These are phyloP conservation scores for Daldinia sp. DNA, from an alignment of 2,329 filamentous ascomycete genomes.

Conservation along the genomic window DNA sequence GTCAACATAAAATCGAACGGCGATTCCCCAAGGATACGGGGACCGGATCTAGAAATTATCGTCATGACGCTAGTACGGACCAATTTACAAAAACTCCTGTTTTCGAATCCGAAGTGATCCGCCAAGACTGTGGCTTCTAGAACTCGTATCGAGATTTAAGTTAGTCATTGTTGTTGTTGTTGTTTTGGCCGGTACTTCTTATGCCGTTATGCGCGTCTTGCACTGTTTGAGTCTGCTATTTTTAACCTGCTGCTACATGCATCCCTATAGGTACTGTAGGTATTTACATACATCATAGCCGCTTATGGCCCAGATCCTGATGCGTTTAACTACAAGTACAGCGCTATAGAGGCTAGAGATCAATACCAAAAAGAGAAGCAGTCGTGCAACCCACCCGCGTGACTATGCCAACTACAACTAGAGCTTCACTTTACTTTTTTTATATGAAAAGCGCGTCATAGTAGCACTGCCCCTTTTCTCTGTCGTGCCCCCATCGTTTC, in stretches of 20 bases:
- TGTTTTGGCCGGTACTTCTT: not conserved
- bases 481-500: slow-evolving; percentile 2
- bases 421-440: not conserved
- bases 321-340: slow-evolving; percentile 25
- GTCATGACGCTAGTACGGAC: not conserved
- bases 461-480: slow-evolving; percentile 9
- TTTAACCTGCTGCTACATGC: not conserved
- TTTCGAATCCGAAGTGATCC: not conserved
- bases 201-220: not conserved
- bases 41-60: not conserved
- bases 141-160: not conserved
- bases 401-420: not conserved
- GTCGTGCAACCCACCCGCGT: not conserved
- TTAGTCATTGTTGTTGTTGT: too few relatives aligned
- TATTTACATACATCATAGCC: not conserved
- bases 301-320: not conserved
- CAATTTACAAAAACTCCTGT: not conserved
- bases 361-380: not conserved
- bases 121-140: not conserved
- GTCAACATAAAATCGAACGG: not conserved
- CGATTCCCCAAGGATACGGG: not conserved
- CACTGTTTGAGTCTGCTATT: not conserved
- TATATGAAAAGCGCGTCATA: slow-evolving; percentile 3
- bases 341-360: not conserved
- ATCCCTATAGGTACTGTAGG: not conserved